Conservation (phyloP, 1,284 basidiomycete genomes). For the Ustilago tritici region DNA sequence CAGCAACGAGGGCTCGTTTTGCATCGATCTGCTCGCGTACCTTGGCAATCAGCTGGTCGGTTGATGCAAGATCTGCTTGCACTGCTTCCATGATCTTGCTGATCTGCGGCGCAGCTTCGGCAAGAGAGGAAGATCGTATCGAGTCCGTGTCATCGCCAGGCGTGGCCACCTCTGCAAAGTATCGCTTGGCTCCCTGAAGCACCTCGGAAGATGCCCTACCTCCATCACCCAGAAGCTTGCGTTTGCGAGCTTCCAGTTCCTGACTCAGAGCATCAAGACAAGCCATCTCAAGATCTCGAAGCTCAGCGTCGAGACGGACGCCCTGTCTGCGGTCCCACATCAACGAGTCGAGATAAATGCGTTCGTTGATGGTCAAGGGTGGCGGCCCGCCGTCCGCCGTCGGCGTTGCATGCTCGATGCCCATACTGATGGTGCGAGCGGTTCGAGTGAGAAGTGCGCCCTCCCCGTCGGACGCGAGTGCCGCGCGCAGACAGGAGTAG, state of each 20-base stretch:
- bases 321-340: conserved; percentile 50
- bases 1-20: conserved; percentile 25
- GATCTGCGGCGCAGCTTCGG: conserved; percentile 40
- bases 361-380: conserved; percentile 35
- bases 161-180: conserved; percentile 38
- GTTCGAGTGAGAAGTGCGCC: conserved; percentile 42
- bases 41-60: conserved; percentile 30
- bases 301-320: conserved; percentile 40
- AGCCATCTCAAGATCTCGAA: conserved; percentile 31
- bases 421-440: conserved; percentile 33
- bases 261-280: conserved; percentile 20
- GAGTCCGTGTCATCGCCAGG: conserved; percentile 14
- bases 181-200: conserved; percentile 30
- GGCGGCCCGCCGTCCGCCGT: conserved; percentile 11
- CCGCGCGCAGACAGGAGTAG: conserved; percentile 41
- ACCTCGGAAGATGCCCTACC: conserved; percentile 22
- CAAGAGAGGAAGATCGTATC: conserved; percentile 23
- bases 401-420: conserved; percentile 29
- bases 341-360: conserved; percentile 48
- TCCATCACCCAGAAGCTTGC: conserved; percentile 29
- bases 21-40: conserved; percentile 28
- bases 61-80: conserved; percentile 26
- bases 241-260: conserved; percentile 36
- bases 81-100: conserved; percentile 27
- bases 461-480: conserved; percentile 45